Evolutionary conservation across 306 rosid genomes (phyloP).

Genomic region (Inga leiocalycina): DNA sequence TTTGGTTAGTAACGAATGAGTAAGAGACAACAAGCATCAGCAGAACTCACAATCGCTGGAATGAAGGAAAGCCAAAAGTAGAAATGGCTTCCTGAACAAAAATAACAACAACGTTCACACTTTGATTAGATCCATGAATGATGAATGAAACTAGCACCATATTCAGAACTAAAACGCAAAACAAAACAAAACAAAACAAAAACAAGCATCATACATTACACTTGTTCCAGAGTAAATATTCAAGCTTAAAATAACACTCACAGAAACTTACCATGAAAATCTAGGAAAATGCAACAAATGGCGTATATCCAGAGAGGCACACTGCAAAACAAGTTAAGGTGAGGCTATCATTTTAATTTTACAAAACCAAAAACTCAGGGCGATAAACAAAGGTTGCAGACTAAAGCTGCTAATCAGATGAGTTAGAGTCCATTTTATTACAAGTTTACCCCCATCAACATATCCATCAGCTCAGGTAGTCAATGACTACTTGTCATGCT

Average conservation of each 20-base stretch:
- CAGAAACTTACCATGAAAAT: constrained; percentile 75
- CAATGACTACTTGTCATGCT: too few relatives aligned
- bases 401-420: background rate
- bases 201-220: background rate
- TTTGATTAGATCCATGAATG: constrained; percentile 21
- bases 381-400: too few relatives aligned
- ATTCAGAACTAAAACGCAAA: background rate
- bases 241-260: constrained; percentile 14
- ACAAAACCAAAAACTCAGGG: constrained; percentile 1
- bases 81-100: constrained; percentile 73
- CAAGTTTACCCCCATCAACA: background rate
- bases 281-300: constrained; percentile 74
- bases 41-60: constrained; percentile 79
- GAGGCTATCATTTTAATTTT: constrained; percentile 17
- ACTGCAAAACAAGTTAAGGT: constrained; percentile 54
- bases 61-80: constrained; percentile 96
- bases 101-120: constrained; percentile 31
- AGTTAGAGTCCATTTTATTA: background rate
- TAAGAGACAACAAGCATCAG: background rate
- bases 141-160: background rate
- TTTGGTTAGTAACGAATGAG: background rate
- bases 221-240: background rate
- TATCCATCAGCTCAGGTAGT: background rate
- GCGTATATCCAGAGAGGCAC: constrained; percentile 88
- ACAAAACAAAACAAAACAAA: background rate